Evolutionary conservation across 768 basidiomycete species (phyloP).

Genomic region (Albatrellus ellisii): DNA sequence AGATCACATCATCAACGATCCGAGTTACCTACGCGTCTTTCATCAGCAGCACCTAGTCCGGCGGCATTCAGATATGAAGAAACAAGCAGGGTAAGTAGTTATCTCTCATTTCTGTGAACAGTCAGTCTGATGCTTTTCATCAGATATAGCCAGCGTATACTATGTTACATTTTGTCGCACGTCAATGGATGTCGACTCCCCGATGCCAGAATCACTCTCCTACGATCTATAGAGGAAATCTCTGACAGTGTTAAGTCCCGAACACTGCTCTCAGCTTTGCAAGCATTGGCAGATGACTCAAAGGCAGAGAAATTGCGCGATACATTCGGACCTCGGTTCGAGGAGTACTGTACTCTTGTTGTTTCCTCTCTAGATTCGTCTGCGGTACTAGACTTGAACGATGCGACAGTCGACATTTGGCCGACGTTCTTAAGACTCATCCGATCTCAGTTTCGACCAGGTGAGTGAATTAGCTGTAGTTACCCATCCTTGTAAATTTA

Average conservation of each 20-base stretch:
- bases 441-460: conserved; percentile 30
- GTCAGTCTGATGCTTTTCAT: too few species aligned
- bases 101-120: too few species aligned
- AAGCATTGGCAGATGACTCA: conserved; percentile 20
- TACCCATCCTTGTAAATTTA: conserved; percentile 3
- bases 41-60: conserved; percentile 43
- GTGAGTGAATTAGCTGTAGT: conserved; percentile 18
- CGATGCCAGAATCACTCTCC: conserved; percentile 35
- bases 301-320: neutral
- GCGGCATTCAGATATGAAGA: conserved; percentile 40
- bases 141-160: conserved; percentile 58
- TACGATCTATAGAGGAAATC: conserved; percentile 34
- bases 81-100: conserved; percentile 34
- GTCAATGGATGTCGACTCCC: conserved; percentile 41
- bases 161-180: conserved; percentile 77
- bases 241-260: conserved; percentile 36
- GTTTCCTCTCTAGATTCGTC: conserved; percentile 42
- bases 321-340: conserved; percentile 26
- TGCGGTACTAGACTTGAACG: conserved; percentile 31
- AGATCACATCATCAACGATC: conserved; percentile 49
- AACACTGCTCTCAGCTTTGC: conserved; percentile 47
- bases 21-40: conserved; percentile 40
- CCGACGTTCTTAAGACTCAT: conserved; percentile 31
- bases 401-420: conserved; percentile 34
- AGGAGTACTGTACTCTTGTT: conserved; percentile 20